A percentile compares a stretch with the other conserved stretches of the same genome.
These are phyloP conservation scores for Eutrema japonicum DNA, from an alignment of 345 rosid species.

Conservation along the genomic window DNA sequence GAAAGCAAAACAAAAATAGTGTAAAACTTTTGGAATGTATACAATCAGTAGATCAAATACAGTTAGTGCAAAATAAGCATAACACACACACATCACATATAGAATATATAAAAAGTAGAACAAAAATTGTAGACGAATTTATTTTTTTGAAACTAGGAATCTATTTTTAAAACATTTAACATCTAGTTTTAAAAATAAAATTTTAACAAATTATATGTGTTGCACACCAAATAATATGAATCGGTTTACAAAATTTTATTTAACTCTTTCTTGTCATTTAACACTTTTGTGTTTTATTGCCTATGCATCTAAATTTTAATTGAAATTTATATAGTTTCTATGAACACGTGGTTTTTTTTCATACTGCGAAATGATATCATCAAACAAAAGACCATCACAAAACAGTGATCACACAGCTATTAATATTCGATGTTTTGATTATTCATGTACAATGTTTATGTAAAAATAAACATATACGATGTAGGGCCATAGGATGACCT, in stretches of 20 bases:
- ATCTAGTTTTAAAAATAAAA: background rate
- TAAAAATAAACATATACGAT: background rate
- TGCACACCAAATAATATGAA: background rate
- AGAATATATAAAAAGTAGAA: background rate
- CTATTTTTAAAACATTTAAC: background rate
- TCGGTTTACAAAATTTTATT: background rate
- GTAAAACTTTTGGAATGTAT: conserved; percentile 18
- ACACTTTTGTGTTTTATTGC: background rate
- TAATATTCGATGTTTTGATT: conserved; percentile 15
- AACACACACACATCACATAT: background rate
- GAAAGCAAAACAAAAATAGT: background rate
- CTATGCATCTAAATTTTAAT: background rate
- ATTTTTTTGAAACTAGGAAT: no score
- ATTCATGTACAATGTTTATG: background rate
- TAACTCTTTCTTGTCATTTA: background rate
- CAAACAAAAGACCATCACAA: conserved; percentile 3
- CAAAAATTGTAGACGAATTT: background rate
- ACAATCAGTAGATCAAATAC: background rate
- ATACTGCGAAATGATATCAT: background rate
- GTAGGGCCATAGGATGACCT: conserved; percentile 34
- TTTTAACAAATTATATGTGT: background rate
- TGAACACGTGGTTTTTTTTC: background rate
- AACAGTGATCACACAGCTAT: conserved; percentile 5
- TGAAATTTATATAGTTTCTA: background rate
- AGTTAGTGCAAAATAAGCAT: background rate